phyloP scores from a whole-genome alignment of 257 asterid genomes.

The Voacanga thouarsii region DNA sequence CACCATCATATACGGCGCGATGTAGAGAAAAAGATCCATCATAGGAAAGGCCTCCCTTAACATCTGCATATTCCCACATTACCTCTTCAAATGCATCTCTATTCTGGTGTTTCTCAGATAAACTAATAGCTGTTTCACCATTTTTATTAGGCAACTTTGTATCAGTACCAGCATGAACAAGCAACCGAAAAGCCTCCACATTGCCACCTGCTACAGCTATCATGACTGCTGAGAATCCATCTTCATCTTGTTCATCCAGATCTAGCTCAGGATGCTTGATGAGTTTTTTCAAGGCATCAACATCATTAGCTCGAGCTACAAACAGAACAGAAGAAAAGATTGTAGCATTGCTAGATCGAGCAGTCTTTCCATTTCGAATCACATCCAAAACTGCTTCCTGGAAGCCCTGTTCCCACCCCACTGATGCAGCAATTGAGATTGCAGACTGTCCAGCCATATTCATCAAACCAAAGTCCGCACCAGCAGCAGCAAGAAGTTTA shows the following conservation, averaged over 20 bases:
- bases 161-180: conserved; percentile 54
- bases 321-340: conserved; percentile 46
- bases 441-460: conserved; percentile 36
- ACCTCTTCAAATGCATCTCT: conserved; percentile 46
- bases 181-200: conserved; percentile 50
- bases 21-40: conserved; percentile 37
- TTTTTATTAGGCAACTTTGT: conserved; percentile 36
- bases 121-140: conserved; percentile 52
- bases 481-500: conserved; percentile 49
- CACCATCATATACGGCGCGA: conserved; percentile 36
- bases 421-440: conserved; percentile 38
- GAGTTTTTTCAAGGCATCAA: conserved; percentile 45
- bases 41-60: conserved; percentile 20
- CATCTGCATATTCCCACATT: conserved; percentile 31
- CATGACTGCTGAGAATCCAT: conserved; percentile 61
- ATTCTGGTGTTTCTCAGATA: conserved; percentile 50
- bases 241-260: conserved; percentile 52
- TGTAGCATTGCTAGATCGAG: conserved; percentile 39
- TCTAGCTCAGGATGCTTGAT: conserved; percentile 37
- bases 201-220: conserved; percentile 52
- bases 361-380: conserved; percentile 43
- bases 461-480: conserved; percentile 57
- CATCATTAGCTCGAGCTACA: conserved; percentile 46
- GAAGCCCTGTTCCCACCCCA: conserved; percentile 44
- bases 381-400: conserved; percentile 44